A percentile compares a stretch with the other conserved stretches of the same genome.
Evolutionary conservation across 2,329 filamentous ascomycete species (phyloP).

Genomic region (Shiraia sp.): DNA sequence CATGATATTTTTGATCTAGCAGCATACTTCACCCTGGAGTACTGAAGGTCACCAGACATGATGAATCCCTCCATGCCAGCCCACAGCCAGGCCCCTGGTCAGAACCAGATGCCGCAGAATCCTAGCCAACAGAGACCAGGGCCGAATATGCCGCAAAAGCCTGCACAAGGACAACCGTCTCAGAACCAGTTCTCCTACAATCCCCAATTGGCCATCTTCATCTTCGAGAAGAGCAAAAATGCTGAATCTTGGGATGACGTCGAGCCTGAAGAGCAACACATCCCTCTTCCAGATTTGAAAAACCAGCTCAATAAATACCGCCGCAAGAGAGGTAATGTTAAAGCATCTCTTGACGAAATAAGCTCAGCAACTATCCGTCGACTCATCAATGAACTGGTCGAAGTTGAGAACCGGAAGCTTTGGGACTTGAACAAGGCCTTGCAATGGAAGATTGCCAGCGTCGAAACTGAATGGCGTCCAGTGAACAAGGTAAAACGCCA

Average conservation of each 20-base stretch:
- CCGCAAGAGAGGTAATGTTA: conserved; percentile 21
- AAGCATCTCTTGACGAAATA: conserved; percentile 26
- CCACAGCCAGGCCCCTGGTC: conserved; percentile 13
- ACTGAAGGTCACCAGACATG: not conserved
- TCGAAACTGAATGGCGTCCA: conserved; percentile 27
- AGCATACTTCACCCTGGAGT: not conserved
- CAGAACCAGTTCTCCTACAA: conserved; percentile 14
- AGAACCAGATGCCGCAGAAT: conserved; percentile 12
- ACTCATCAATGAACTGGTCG: conserved; percentile 31
- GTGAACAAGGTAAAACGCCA: conserved; percentile 16
- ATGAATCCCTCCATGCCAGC: conserved; percentile 17
- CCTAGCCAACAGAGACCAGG: conserved; percentile 21
- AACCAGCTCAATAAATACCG: conserved; percentile 26
- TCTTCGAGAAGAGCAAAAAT: conserved; percentile 25
- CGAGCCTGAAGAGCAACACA: conserved; percentile 23
- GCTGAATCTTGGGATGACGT: conserved; percentile 31
- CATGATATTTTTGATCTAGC: not conserved
- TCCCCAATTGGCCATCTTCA: conserved; percentile 31
- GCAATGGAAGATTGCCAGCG: conserved; percentile 33
- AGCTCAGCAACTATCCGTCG: conserved; percentile 28
- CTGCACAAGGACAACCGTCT: conserved; percentile 8
- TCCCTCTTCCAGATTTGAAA: conserved; percentile 26
- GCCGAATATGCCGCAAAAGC: conserved; percentile 14
- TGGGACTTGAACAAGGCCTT: conserved; percentile 22
- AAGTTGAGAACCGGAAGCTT: conserved; percentile 30